Evolutionary conservation across 164 flowering plant genomes (phyloP), one percentile per base, ranked within the genome.

Genomic region (Annona cherimola): DNA sequence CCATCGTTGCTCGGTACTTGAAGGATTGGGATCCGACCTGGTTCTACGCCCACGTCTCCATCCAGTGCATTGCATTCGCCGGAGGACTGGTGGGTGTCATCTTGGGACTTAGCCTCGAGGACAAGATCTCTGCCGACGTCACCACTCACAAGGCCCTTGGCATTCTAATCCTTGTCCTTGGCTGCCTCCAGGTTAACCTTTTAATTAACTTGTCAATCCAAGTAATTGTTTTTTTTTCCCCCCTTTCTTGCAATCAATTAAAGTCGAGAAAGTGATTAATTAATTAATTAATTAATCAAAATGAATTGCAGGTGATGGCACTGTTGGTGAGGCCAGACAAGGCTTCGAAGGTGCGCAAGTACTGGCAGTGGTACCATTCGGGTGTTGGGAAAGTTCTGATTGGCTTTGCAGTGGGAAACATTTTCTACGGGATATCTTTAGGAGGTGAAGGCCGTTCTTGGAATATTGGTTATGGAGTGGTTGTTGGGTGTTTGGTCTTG

Each of bases 341-440:
- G 81, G 73, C 43, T 4, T 77, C 93, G 0, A 90, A 90, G 69
- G 73, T 66, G 46, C 71, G 96, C 46, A 85, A 79, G 63, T 91
- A 84, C 69, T 91, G 94, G 96, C 89, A 86, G 69, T 88, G 92
- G 91, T 88, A 86, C 75, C 97, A 91, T 69, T 65, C 78, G 50
- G 62, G 20, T 42, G 75, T 84, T 8, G 94, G 97, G 65, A 87
- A 90, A 68, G 11, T 76, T 8, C 2, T 85, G 74, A 70, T 91
- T 16, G 40, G 74, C 26, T 66, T 88, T 42, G 85, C 88, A 4
- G 74, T 82, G 16, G 72, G 75, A 42, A 91, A 91, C 69, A 74
- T 87, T 41, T 89, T 91, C 83, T 87, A 88, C 66, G 97, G 97
- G 5, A 84, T 88, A n/a, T 84, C 83, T 75, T 71, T 88, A 43